Conservation (phyloP, 164 flowering plant genomes). For the Magnolia changhungtana region DNA sequence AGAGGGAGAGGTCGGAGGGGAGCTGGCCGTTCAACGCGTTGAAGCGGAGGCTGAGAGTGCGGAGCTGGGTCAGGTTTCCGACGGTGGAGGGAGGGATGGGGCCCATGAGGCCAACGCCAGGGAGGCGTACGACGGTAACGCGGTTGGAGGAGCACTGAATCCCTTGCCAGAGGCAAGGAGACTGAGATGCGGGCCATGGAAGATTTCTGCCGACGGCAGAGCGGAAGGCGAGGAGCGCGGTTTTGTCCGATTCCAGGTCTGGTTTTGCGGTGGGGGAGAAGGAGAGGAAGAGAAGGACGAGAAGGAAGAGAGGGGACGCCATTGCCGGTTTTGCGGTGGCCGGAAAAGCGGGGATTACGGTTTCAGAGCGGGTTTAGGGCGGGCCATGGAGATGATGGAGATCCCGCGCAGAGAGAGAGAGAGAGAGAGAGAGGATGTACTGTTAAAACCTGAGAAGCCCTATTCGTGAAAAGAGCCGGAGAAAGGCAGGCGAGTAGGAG, state of each 20-base stretch:
- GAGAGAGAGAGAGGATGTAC: not conserved
- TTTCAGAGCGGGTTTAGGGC: slow-evolving; percentile 31
- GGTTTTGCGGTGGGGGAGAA: slow-evolving; percentile 21
- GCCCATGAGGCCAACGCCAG: slow-evolving; percentile 61
- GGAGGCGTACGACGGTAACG: slow-evolving; percentile 62
- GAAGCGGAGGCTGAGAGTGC: slow-evolving; percentile 61
- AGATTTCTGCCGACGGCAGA: slow-evolving; percentile 52
- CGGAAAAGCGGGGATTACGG: not conserved
- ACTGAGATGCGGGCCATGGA: slow-evolving; percentile 44
- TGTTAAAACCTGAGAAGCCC: too few species aligned
- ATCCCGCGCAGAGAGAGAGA: slow-evolving; percentile 23
- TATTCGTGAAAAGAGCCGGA: not conserved
- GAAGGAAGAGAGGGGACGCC: slow-evolving; percentile 14
- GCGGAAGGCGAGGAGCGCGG: slow-evolving; percentile 62
- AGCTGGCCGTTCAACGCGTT: slow-evolving; percentile 59
- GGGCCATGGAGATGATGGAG: slow-evolving; percentile 31
- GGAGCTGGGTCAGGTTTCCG: slow-evolving; percentile 55
- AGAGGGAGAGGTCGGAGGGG: slow-evolving; percentile 57
- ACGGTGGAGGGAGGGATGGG: slow-evolving; percentile 44
- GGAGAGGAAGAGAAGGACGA: slow-evolving; percentile 13
- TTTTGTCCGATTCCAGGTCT: slow-evolving; percentile 48
- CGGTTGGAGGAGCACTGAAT: slow-evolving; percentile 44
- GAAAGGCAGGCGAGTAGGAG: not conserved
- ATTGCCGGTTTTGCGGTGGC: slow-evolving; percentile 1
- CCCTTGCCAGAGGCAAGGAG: slow-evolving; percentile 64